These are phyloP conservation scores for Rosa hybrid DNA, from an alignment of 331 rosid genomes.

Conservation along the genomic window DNA sequence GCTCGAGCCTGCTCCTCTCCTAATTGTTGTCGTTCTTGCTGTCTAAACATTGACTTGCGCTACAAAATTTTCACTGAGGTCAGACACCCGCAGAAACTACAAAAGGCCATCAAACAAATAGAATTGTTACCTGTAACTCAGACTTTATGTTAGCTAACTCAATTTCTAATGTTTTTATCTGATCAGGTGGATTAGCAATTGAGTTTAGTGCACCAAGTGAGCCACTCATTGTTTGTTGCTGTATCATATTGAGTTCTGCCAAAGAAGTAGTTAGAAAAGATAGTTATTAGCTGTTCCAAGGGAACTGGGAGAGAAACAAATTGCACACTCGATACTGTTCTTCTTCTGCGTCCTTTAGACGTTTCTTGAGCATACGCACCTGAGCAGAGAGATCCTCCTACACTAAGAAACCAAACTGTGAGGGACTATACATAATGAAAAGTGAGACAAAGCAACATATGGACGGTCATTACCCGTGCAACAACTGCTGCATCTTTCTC, in stretches of 20 bases:
- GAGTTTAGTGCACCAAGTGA: conserved; percentile 49
- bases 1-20: conserved; percentile 60
- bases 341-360: conserved; percentile 91
- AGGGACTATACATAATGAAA: conserved; percentile 13
- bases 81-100: conserved; percentile 27
- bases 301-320: conserved; percentile 16
- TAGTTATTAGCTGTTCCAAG: conserved; percentile 8
- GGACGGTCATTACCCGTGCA: conserved; percentile 52
- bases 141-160: conserved; percentile 71
- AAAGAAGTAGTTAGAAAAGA: conserved; percentile 33
- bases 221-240: conserved; percentile 77
- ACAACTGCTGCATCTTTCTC: conserved; percentile 98
- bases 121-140: conserved; percentile 55
- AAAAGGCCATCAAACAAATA: conserved; percentile 18
- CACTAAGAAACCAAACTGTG: conserved; percentile 27
- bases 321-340: conserved; percentile 86
- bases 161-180: conserved; percentile 60
- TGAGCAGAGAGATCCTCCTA: conserved; percentile 95
- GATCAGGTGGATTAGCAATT: conserved; percentile 57
- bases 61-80: conserved; percentile 33
- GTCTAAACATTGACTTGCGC: conserved; percentile 78
- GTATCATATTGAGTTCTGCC: conserved; percentile 74
- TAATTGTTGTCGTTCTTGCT: conserved; percentile 69
- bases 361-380: conserved; percentile 79
- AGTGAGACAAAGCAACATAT: neutral